phyloP scores from a whole-genome alignment of 1,284 basidiomycete genomes.

The Cryptococcus amylolentus region DNA sequence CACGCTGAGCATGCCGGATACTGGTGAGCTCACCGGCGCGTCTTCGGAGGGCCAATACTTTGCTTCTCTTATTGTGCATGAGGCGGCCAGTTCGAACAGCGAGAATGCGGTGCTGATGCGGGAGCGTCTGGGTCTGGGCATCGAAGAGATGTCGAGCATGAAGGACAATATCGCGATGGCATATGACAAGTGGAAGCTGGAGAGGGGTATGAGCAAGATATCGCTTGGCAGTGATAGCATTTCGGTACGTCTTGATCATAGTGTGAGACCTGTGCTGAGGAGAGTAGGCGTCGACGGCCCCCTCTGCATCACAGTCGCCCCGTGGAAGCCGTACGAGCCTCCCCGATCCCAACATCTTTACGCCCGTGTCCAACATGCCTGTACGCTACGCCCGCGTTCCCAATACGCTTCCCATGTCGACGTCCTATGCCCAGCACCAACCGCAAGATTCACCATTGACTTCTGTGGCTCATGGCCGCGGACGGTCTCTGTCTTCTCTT shows the following conservation, averaged over 20 bases:
- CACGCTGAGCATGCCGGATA: neutral
- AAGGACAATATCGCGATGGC: constrained; percentile 23
- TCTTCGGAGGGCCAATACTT: constrained; percentile 25
- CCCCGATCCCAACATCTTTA: neutral
- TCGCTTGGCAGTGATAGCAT: too few relatives aligned
- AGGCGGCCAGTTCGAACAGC: constrained; percentile 2
- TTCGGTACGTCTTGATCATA: too few relatives aligned
- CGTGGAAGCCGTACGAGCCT: neutral
- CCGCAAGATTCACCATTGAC: constrained; percentile 1
- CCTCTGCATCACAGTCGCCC: neutral
- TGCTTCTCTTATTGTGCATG: constrained; percentile 14
- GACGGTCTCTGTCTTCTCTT: constrained; percentile 22
- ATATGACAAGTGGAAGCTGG: constrained; percentile 33
- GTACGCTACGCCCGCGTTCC: neutral
- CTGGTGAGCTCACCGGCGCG: neutral
- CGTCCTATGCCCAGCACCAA: neutral
- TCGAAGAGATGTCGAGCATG: constrained; percentile 32
- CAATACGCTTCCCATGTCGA: neutral
- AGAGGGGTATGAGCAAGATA: constrained; percentile 20
- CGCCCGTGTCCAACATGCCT: neutral
- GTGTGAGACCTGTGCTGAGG: neutral
- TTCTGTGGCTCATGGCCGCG: constrained; percentile 6
- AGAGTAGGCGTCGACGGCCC: too few relatives aligned
- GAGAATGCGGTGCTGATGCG: constrained; percentile 15
- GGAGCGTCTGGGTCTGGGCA: constrained; percentile 24